Conservation (phyloP, 2,329 filamentous ascomycete genomes). For the Stromatinia cepivora region DNA sequence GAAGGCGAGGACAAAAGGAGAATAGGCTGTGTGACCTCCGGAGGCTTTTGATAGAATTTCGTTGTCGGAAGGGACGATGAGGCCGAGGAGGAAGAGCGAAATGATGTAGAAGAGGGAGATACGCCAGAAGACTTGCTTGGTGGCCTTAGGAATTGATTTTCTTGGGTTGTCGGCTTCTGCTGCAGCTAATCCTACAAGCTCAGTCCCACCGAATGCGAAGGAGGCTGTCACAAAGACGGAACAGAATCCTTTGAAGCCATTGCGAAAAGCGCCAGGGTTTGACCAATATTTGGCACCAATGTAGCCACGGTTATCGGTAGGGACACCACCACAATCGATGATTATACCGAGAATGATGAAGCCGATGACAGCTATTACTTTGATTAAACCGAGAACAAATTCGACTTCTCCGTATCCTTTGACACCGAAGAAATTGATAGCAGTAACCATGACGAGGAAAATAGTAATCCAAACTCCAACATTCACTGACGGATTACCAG, state of each 20-base stretch:
- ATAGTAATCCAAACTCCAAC: slow-evolving; percentile 79
- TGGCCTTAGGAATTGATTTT: slow-evolving; percentile 79
- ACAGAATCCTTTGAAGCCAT: slow-evolving; percentile 72
- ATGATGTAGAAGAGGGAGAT: slow-evolving; percentile 85
- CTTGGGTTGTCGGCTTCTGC: slow-evolving; percentile 76
- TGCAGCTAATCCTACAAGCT: slow-evolving; percentile 73
- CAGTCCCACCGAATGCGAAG: slow-evolving; percentile 70
- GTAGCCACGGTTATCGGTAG: slow-evolving; percentile 59
- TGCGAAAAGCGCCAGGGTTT: slow-evolving; percentile 77
- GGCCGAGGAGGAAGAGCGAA: slow-evolving; percentile 75
- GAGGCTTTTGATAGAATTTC: slow-evolving; percentile 58
- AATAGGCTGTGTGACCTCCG: slow-evolving; percentile 67
- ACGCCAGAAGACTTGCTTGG: slow-evolving; percentile 95
- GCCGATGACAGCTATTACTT: slow-evolving; percentile 79
- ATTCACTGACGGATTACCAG: slow-evolving; percentile 44
- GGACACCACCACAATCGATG: slow-evolving; percentile 64
- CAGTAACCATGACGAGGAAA: slow-evolving; percentile 75
- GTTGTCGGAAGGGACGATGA: slow-evolving; percentile 76
- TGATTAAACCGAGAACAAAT: slow-evolving; percentile 83
- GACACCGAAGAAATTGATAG: slow-evolving; percentile 86
- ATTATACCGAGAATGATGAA: slow-evolving; percentile 82
- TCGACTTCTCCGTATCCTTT: slow-evolving; percentile 91
- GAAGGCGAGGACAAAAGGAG: slow-evolving; percentile 92
- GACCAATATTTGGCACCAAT: slow-evolving; percentile 70
- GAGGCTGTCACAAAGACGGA: slow-evolving; percentile 71